A percentile compares a stretch with the other conserved stretches of the same genome.
Conservation (phyloP, 108 stramenopile genomes). For the Skeletonema tropicum region DNA sequence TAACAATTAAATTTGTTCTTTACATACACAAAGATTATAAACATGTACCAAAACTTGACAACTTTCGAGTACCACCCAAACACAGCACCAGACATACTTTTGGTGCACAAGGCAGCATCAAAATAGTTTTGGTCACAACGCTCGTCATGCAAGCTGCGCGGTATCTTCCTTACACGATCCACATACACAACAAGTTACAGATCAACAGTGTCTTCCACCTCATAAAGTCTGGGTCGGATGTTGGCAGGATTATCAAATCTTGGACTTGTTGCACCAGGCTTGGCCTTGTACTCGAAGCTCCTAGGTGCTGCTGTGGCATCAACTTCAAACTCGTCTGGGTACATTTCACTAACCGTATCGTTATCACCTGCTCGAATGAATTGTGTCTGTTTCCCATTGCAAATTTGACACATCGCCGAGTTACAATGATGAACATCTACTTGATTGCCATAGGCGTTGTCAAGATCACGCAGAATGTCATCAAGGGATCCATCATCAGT, state of each 20-base stretch:
- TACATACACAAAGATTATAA: not conserved
- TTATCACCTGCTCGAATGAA: not conserved
- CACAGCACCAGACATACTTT: not conserved
- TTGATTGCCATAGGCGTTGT: not conserved
- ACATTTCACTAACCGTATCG: not conserved
- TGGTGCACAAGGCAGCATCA: not conserved
- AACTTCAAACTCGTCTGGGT: not conserved
- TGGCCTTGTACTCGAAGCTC: not conserved
- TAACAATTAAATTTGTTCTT: not conserved
- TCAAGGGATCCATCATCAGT: slow-evolving; percentile 4
- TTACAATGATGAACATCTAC: slow-evolving; percentile 2
- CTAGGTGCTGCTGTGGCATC: not conserved
- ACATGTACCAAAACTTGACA: not conserved
- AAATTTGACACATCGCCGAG: not conserved
- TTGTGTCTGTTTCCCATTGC: not conserved
- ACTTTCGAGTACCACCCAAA: not conserved
- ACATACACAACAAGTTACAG: not conserved
- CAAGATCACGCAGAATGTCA: slow-evolving; percentile 1
- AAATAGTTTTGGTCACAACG: not conserved
- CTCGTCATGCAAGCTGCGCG: not conserved
- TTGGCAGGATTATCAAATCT: not conserved
- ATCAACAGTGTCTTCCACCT: slow-evolving; percentile 1
- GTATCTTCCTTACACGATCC: not conserved
- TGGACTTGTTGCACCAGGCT: slow-evolving; percentile 1
- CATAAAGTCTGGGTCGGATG: not conserved